Evolutionary conservation across 2,329 filamentous ascomycete genomes (phyloP).

Genomic region (Dactylellina drechsleri): DNA sequence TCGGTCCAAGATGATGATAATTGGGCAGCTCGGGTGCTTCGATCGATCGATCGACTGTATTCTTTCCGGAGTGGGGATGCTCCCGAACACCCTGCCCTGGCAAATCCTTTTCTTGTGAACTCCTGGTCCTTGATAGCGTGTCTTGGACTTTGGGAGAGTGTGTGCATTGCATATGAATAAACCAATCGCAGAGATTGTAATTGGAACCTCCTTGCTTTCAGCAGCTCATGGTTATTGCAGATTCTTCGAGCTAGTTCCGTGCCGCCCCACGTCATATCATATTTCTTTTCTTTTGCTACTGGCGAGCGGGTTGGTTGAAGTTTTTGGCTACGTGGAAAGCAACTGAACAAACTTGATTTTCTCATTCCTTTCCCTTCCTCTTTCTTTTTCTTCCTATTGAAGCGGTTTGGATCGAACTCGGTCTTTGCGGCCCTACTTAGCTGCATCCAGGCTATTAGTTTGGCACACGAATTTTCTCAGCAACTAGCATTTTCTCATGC

Average conservation of each 20-base stretch:
- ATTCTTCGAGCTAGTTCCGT: not conserved
- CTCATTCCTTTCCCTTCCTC: not conserved
- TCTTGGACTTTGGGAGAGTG: constrained; percentile 36
- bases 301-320: not conserved
- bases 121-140: constrained; percentile 15
- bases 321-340: not conserved
- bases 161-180: constrained; percentile 38
- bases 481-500: not conserved
- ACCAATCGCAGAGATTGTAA: constrained; percentile 26
- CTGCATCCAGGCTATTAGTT: too few relatives aligned
- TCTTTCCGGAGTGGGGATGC: constrained; percentile 44
- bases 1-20: constrained; percentile 6
- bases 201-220: constrained; percentile 50
- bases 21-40: constrained; percentile 12
- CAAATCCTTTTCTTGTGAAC: not conserved
- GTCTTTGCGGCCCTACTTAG: too few relatives aligned
- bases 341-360: not conserved
- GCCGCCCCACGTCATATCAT: constrained; percentile 13
- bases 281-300: not conserved
- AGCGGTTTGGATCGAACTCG: too few relatives aligned
- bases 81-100: constrained; percentile 35
- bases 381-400: not conserved
- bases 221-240: constrained; percentile 8
- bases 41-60: constrained; percentile 52
- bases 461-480: too few relatives aligned